Percentiles rank a stretch among this genome's conserved stretches.
phyloP scores from a whole-genome alignment of 371 early-diverging fungal species.

The Mucor mucedo region DNA sequence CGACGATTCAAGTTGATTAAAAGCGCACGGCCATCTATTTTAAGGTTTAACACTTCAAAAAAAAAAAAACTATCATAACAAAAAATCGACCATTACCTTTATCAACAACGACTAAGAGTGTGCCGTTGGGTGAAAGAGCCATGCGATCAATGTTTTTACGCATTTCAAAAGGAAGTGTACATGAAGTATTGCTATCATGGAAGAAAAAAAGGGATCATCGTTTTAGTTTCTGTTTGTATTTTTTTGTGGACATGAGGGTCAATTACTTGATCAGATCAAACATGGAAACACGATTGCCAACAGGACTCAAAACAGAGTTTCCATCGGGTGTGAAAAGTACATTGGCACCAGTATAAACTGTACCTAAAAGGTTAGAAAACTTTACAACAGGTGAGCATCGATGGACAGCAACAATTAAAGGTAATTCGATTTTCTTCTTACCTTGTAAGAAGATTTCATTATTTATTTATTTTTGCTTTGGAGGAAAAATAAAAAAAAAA shows the following conservation, averaged over 20 bases:
- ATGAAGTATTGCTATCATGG: conserved; percentile 78
- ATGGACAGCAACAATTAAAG: neutral
- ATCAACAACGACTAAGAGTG: conserved; percentile 88
- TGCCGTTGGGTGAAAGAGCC: conserved; percentile 90
- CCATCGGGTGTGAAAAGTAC: conserved; percentile 95
- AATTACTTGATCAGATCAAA: conserved; percentile 94
- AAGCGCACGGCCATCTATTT: conserved; percentile 83
- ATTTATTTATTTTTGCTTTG: neutral
- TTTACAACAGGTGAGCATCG: conserved; percentile 25
- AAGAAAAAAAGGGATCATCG: neutral
- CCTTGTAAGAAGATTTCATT: conserved; percentile 38
- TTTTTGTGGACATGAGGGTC: neutral
- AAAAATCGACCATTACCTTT: conserved; percentile 63
- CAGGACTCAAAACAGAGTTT: conserved; percentile 91
- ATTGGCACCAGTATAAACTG: conserved; percentile 95
- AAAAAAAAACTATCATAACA: neutral
- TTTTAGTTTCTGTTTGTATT: conserved; percentile 3
- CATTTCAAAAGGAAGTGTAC: conserved; percentile 93
- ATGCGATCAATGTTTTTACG: conserved; percentile 86
- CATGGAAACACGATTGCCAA: conserved; percentile 94
- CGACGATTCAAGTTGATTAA: conserved; percentile 86
- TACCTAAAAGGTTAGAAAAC: conserved; percentile 94
- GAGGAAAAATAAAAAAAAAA: neutral
- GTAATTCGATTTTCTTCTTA: conserved; percentile 1
- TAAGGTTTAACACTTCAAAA: neutral